Conservation (phyloP, 1,284 basidiomycete genomes). For the Cutaneotrichosporon curvatum region DNA sequence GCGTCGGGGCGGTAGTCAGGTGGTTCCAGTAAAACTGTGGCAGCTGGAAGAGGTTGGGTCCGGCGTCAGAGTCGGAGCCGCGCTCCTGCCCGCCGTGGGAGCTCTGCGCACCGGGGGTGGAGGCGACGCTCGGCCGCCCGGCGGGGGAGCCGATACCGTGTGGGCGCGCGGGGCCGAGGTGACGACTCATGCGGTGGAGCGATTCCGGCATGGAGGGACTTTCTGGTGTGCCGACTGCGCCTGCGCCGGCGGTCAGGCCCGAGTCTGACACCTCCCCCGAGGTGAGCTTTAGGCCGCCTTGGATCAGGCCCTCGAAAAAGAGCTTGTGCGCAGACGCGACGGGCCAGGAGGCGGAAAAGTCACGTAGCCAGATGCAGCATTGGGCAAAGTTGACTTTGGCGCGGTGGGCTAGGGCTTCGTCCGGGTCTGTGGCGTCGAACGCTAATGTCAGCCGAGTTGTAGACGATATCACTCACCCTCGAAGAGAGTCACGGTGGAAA, state of each 20-base stretch:
- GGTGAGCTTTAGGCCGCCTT: conserved; percentile 27
- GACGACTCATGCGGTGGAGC: too few species aligned
- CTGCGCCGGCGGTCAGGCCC: not conserved
- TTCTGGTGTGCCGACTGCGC: too few species aligned
- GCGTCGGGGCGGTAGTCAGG: conserved; percentile 10
- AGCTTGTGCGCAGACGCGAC: conserved; percentile 38
- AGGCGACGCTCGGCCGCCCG: too few species aligned
- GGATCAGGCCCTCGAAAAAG: conserved; percentile 42
- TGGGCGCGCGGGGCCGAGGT: too few species aligned
- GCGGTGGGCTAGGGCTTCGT: conserved; percentile 20
- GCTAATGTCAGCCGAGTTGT: conserved; percentile 12
- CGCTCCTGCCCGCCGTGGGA: not conserved
- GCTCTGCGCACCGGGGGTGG: not conserved
- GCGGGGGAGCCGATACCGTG: not conserved
- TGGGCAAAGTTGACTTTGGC: conserved; percentile 37
- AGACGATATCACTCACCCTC: conserved; percentile 37
- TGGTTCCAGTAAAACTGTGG: conserved; percentile 39
- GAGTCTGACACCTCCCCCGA: conserved; percentile 7
- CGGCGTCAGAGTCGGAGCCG: not conserved
- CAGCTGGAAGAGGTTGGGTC: conserved; percentile 24
- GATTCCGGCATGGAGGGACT: too few species aligned
- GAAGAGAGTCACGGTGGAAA: conserved; percentile 36
- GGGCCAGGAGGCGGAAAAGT: conserved; percentile 37
- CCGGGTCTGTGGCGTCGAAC: conserved; percentile 22
- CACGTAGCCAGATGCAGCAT: conserved; percentile 41